Evolutionary conservation across 116 monocot genomes (phyloP), one percentile per base, ranked within the genome.

Genomic region (Zostera marina): DNA sequence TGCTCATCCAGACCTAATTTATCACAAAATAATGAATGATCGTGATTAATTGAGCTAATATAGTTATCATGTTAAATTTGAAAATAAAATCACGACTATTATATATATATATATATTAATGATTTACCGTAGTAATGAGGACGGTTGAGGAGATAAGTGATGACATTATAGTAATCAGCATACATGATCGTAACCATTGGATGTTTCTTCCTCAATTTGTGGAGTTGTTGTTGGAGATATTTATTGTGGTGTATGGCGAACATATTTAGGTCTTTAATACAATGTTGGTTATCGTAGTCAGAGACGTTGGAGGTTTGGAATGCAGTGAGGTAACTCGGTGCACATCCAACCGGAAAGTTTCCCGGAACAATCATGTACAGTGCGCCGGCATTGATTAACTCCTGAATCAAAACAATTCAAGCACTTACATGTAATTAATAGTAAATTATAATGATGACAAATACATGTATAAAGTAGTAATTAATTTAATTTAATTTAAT

Each of bases 261-360:
- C 1, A 49, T 15, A 56, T 77, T 77, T 17, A 68, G 23, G 20
- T 21, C 44, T 42, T 23, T 62, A 0, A 67, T 5, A 56, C 81
- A 76, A 0, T 53, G 41, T 9, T 47, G 45, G 21, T 43, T 52
- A 32, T 76, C 76, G 32, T 56, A 70, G 4, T 21, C 70, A 0
- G n/a, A 5, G 19, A 54, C 3, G 9, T 67, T 54, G 7, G 6
- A n/a, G 20, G 3, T 20, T 38, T 15, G 14, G 63, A 70, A 67
- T 32, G 39, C 23, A 1, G 70, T 51, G 12, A 76, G 70, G 39
- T 73, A 76, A 8, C 42, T 51, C 10, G 76, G 73, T 41, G 61
- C 22, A 63, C 80, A 80, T 15, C 80, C 80, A 19, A 80, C 65
- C 10, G 80, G 80, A 21, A 75, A 66, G 38, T 80, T 80, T 9